Percentiles rank a stretch among this genome's conserved stretches.
Conservation (phyloP, 2,329 filamentous ascomycete species). For the Talaromyces sp. region DNA sequence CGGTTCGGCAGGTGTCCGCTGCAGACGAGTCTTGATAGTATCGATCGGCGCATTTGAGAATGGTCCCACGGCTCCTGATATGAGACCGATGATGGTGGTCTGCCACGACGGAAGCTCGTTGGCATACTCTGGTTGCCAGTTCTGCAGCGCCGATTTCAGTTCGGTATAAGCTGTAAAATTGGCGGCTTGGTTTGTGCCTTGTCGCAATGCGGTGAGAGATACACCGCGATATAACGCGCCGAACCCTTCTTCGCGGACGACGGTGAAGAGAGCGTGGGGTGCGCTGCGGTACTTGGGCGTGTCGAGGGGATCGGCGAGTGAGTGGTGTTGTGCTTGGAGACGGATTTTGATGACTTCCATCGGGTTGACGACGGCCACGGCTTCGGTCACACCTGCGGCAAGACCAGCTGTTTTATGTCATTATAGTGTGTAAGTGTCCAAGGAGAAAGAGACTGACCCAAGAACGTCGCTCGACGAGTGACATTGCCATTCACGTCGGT, state of each 20-base stretch:
- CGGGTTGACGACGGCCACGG: conserved; percentile 90
- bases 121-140: conserved; percentile 66
- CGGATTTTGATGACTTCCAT: conserved; percentile 99
- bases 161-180: conserved; percentile 98
- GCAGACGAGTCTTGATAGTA: conserved; percentile 95
- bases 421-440: neutral
- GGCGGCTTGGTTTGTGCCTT: conserved; percentile 95
- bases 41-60: conserved; percentile 97
- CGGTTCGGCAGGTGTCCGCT: conserved; percentile 78
- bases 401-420: conserved; percentile 63
- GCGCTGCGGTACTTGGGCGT: conserved; percentile 96
- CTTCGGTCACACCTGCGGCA: conserved; percentile 90
- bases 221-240: conserved; percentile 90
- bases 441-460: conserved; percentile 54
- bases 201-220: conserved; percentile 83
- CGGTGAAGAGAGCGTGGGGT: conserved; percentile 76
- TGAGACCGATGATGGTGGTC: conserved; percentile 84
- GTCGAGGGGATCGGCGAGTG: conserved; percentile 93
- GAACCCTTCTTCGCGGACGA: conserved; percentile 84
- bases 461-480: conserved; percentile 67
- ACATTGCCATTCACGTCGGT: conserved; percentile 66
- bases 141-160: conserved; percentile 75
- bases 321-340: conserved; percentile 95
- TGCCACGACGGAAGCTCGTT: conserved; percentile 77
- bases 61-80: conserved; percentile 91